Percentiles rank a stretch among this genome's conserved stretches.
Conservation (phyloP, 805 yeast species). For the Limtongozyma cylindracea region DNA sequence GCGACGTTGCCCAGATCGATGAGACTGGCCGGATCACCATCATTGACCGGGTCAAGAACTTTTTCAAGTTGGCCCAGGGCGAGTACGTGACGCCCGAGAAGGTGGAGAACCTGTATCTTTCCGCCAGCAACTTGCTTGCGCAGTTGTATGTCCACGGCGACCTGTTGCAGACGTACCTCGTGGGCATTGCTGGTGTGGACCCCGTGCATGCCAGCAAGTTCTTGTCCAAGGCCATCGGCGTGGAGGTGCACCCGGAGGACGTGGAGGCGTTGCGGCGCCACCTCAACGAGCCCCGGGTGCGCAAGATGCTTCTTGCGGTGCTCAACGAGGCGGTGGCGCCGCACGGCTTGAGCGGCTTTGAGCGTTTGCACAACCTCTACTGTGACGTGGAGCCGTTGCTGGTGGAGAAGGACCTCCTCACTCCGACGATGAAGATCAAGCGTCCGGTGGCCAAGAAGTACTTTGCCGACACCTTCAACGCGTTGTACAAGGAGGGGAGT, state of each 20-base stretch:
- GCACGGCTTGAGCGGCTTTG: background rate
- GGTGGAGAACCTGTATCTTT: slow-evolving; percentile 36
- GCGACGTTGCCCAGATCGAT: slow-evolving; percentile 18
- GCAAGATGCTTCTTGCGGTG: too few relatives aligned
- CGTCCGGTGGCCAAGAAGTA: background rate
- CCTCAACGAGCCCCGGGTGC: too few relatives aligned
- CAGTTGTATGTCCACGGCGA: slow-evolving; percentile 46
- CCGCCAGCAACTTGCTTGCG: slow-evolving; percentile 19
- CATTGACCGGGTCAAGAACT: slow-evolving; percentile 57
- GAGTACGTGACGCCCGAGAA: slow-evolving; percentile 54
- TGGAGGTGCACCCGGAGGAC: too few relatives aligned
- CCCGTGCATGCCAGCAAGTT: slow-evolving; percentile 7
- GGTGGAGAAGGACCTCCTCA: background rate
- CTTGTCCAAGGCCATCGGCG: slow-evolving; percentile 1
- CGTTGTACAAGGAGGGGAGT: background rate
- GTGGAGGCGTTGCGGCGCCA: too few relatives aligned
- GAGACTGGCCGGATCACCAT: slow-evolving; percentile 26
- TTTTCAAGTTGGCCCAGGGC: slow-evolving; percentile 32
- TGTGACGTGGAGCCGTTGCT: background rate
- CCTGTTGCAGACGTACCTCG: slow-evolving; percentile 24
- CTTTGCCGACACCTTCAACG: background rate
- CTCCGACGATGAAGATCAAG: background rate
- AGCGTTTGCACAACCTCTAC: background rate
- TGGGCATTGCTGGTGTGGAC: slow-evolving; percentile 40
- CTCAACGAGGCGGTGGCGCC: too few relatives aligned